Conservation (phyloP, 176 grass and related monocot genomes). For the Musa acuminata region DNA sequence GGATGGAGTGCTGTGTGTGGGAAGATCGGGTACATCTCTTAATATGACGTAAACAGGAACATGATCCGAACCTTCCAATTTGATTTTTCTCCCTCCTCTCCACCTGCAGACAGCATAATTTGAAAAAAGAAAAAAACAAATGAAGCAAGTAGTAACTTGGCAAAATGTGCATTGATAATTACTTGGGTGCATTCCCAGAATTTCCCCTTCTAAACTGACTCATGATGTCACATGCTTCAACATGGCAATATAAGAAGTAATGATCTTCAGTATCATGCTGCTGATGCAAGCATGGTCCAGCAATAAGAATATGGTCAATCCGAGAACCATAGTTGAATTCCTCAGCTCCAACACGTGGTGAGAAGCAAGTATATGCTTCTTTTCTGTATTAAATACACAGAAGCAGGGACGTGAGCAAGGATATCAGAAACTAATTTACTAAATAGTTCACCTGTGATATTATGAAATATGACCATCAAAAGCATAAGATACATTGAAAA, state of each 20-base stretch:
- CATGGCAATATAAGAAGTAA: slow-evolving; percentile 70
- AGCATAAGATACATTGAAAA: neutral
- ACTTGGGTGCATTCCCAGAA: slow-evolving; percentile 57
- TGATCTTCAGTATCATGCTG: slow-evolving; percentile 39
- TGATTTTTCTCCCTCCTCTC: slow-evolving; percentile 86
- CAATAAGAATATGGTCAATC: slow-evolving; percentile 85
- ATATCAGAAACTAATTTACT: neutral
- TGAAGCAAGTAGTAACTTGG: neutral
- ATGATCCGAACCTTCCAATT: slow-evolving; percentile 99
- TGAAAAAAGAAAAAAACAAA: slow-evolving; percentile 17
- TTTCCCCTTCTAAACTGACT: slow-evolving; percentile 75
- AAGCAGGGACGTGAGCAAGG: slow-evolving; percentile 4
- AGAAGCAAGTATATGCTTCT: slow-evolving; percentile 84
- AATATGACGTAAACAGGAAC: slow-evolving; percentile 76
- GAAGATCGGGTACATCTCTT: slow-evolving; percentile 55
- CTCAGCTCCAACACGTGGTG: slow-evolving; percentile 75
- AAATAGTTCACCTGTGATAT: neutral
- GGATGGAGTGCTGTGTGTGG: slow-evolving; percentile 56
- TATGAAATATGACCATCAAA: neutral
- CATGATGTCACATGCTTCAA: slow-evolving; percentile 85
- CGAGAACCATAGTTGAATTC: slow-evolving; percentile 93
- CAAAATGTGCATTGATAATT: slow-evolving; percentile 17
- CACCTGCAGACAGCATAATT: slow-evolving; percentile 57
- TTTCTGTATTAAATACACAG: slow-evolving; percentile 33
- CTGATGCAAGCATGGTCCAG: slow-evolving; percentile 61